Percentiles rank a stretch among this genome's conserved stretches.
phyloP scores from a whole-genome alignment of 2,329 filamentous ascomycete species.

The Ophiostoma sp. region DNA sequence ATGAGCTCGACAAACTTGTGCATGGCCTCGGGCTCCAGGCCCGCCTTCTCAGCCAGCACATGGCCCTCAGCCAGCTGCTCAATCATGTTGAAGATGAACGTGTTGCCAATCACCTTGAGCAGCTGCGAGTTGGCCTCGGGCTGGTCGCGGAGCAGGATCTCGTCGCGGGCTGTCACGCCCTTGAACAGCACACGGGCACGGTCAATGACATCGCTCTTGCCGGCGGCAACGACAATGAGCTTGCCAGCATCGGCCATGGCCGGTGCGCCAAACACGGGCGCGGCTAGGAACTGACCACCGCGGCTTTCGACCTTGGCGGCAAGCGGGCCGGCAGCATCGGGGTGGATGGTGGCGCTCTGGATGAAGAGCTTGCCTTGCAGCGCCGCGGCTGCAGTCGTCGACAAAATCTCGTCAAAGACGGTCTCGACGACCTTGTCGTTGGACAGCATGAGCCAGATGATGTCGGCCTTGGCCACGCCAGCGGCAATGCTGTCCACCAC shows the following conservation, averaged over 20 bases:
- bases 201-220: conserved; percentile 54
- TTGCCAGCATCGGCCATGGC: conserved; percentile 48
- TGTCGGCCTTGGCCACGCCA: conserved; percentile 62
- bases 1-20: conserved; percentile 67
- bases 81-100: conserved; percentile 77
- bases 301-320: conserved; percentile 52
- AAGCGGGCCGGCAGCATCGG: conserved; percentile 66
- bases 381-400: conserved; percentile 47
- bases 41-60: conserved; percentile 72
- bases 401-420: conserved; percentile 58
- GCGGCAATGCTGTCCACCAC: conserved; percentile 60
- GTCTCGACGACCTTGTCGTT: conserved; percentile 78
- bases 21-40: conserved; percentile 64
- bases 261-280: conserved; percentile 65
- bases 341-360: conserved; percentile 84
- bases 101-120: conserved; percentile 81
- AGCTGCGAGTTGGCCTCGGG: conserved; percentile 63
- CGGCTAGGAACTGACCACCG: conserved; percentile 69
- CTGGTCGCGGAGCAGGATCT: conserved; percentile 66
- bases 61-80: conserved; percentile 74
- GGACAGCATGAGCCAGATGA: conserved; percentile 77
- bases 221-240: conserved; percentile 65
- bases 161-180: conserved; percentile 63
- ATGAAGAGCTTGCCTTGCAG: conserved; percentile 71
- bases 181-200: conserved; percentile 65